Evolutionary conservation across 1,284 basidiomycete genomes (phyloP).

Genomic region (Boletus mariae): DNA sequence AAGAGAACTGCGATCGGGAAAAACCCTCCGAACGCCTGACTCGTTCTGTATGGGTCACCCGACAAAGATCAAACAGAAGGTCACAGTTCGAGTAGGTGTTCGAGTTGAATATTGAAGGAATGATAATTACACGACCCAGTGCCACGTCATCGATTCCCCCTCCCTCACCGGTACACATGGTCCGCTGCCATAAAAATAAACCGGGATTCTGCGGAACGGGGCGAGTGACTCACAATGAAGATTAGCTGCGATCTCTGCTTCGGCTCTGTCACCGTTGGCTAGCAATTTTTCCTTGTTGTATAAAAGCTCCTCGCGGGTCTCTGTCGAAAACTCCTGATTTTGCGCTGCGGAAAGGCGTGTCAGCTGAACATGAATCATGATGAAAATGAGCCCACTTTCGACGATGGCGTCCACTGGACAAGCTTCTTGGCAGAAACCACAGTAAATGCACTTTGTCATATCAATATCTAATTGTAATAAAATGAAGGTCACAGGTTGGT

Average conservation of each 20-base stretch:
- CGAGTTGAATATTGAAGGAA: constrained; percentile 5
- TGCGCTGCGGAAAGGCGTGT: constrained; percentile 57
- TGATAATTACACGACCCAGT: constrained; percentile 25
- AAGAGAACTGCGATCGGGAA: neutral
- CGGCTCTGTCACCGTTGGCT: constrained; percentile 92
- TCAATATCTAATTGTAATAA: constrained; percentile 72
- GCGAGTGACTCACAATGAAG: constrained; percentile 60
- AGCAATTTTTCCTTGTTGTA: constrained; percentile 99
- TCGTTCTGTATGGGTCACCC: neutral
- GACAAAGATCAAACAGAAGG: constrained; percentile 1
- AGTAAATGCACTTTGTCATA: constrained; percentile 97
- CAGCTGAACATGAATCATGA: neutral
- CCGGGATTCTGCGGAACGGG: neutral
- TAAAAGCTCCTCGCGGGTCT: constrained; percentile 96
- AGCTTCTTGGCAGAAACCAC: constrained; percentile 97
- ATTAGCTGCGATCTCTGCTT: constrained; percentile 96
- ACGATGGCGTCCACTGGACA: constrained; percentile 99
- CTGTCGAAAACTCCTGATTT: constrained; percentile 95
- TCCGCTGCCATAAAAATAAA: constrained; percentile 42
- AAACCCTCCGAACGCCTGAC: neutral
- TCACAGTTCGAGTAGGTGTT: constrained; percentile 5
- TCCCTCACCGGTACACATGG: constrained; percentile 58
- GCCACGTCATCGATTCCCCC: constrained; percentile 10
- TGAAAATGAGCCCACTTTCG: constrained; percentile 69
- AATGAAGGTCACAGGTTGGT: neutral